These are phyloP conservation scores for Brassica napus DNA, from an alignment of 345 rosid species.

Conservation along the genomic window DNA sequence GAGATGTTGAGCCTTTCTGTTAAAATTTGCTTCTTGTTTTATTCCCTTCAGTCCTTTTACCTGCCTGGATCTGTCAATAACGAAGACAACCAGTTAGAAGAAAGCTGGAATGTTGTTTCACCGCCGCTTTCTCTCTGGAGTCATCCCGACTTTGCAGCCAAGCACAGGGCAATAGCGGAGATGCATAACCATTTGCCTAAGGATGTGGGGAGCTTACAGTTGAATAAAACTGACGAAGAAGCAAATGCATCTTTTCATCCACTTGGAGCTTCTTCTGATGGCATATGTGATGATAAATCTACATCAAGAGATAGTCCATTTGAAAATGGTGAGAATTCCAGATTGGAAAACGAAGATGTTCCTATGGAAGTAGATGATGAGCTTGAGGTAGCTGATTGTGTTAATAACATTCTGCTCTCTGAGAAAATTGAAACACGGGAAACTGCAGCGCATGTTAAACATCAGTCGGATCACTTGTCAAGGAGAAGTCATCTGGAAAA, in stretches of 20 bases:
- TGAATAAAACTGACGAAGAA: conserved; percentile 27
- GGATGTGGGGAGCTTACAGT: conserved; percentile 24
- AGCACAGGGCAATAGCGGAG: conserved; percentile 63
- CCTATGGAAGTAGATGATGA: conserved; percentile 41
- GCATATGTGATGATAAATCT: conserved; percentile 15
- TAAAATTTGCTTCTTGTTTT: conserved; percentile 31
- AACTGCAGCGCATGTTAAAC: conserved; percentile 33
- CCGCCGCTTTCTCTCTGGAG: conserved; percentile 95
- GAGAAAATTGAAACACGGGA: conserved; percentile 36
- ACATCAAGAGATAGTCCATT: conserved; percentile 19
- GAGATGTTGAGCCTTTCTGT: neutral
- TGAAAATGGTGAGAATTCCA: neutral
- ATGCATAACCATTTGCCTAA: conserved; percentile 52
- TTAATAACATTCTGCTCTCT: conserved; percentile 31
- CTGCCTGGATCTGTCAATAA: conserved; percentile 80
- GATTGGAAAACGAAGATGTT: conserved; percentile 25
- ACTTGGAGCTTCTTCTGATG: conserved; percentile 24
- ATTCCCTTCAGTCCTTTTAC: conserved; percentile 76
- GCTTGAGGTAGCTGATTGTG: conserved; percentile 35
- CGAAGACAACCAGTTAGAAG: conserved; percentile 69
- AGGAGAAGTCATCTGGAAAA: conserved; percentile 23
- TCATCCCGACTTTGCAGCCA: conserved; percentile 55
- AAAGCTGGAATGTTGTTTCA: conserved; percentile 60
- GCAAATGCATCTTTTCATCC: conserved; percentile 27
- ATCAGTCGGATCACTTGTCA: conserved; percentile 33